A percentile compares a stretch with the other conserved stretches of the same genome.
Evolutionary conservation across 2,329 filamentous ascomycete genomes (phyloP).

Genomic region (Ceratocystis alfenasii): DNA sequence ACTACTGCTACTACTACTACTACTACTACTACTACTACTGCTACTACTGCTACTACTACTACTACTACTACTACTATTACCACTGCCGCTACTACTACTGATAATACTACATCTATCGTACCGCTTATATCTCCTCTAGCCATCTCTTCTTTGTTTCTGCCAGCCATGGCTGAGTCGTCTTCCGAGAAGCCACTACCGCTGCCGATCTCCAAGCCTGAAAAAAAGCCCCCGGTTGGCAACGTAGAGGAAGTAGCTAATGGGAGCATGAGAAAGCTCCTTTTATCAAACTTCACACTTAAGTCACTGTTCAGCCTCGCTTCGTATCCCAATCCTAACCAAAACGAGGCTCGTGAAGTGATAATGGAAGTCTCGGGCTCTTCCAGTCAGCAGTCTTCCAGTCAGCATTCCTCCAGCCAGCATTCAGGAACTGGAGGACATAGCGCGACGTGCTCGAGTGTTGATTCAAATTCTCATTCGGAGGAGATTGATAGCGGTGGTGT

Average conservation of each 20-base stretch:
- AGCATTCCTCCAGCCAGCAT: background rate
- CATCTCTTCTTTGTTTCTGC: background rate
- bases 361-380: constrained; percentile 29
- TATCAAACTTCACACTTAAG: constrained; percentile 31
- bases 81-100: too few species aligned
- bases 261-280: constrained; percentile 10
- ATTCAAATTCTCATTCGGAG: background rate
- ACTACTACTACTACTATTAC: too few species aligned
- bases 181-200: background rate
- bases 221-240: background rate
- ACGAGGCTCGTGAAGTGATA: constrained; percentile 32
- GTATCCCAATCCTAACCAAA: constrained; percentile 44
- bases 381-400: constrained; percentile 25
- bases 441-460: background rate
- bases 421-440: background rate
- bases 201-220: background rate
- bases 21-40: too few species aligned
- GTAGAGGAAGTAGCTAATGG: background rate
- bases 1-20: too few species aligned
- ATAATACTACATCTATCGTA: background rate
- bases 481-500: background rate
- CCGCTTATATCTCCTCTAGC: background rate
- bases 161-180: background rate
- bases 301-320: constrained; percentile 43
- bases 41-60: too few species aligned